phyloP scores from a whole-genome alignment of 805 yeast genomes.

The Barnettozyma wickerhamii region DNA sequence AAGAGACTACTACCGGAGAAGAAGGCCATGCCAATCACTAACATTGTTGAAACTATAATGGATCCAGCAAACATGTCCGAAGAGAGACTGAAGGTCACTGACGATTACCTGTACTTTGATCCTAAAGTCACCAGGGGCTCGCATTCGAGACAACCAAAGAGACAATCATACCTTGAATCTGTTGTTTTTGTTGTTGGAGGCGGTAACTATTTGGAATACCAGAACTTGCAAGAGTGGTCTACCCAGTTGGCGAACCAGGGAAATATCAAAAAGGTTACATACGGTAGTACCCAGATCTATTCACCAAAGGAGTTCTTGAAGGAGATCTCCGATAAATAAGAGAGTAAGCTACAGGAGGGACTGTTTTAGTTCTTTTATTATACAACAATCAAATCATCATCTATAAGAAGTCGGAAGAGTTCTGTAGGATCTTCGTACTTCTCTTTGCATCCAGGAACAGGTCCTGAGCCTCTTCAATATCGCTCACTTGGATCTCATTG shows the following conservation, averaged over 20 bases:
- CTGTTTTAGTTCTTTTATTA: too few species aligned
- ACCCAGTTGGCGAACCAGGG: constrained; percentile 32
- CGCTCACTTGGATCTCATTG: constrained; percentile 58
- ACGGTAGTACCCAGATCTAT: constrained; percentile 79
- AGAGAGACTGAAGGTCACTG: constrained; percentile 68
- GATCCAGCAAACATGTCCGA: constrained; percentile 68
- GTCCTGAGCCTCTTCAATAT: constrained; percentile 77
- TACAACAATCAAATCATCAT: constrained; percentile 1
- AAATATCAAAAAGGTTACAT: constrained; percentile 55
- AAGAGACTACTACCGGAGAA: constrained; percentile 85
- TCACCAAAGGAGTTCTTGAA: constrained; percentile 66
- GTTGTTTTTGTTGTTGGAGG: constrained; percentile 95
- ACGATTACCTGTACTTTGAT: constrained; percentile 86
- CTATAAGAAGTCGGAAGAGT: constrained; percentile 30
- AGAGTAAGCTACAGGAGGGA: too few species aligned
- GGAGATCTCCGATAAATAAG: constrained; percentile 40
- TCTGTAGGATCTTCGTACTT: constrained; percentile 61
- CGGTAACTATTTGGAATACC: constrained; percentile 91
- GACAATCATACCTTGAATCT: constrained; percentile 76
- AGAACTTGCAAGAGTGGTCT: constrained; percentile 89
- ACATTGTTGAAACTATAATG: constrained; percentile 86
- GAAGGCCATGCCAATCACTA: constrained; percentile 84
- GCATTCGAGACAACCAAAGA: constrained; percentile 81
- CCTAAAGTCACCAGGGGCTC: constrained; percentile 86
- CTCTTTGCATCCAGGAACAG: constrained; percentile 85